Base-by-base conservation (phyloP, 805 yeast genomes). In the Kazachstania bromeliacearum region DNA sequence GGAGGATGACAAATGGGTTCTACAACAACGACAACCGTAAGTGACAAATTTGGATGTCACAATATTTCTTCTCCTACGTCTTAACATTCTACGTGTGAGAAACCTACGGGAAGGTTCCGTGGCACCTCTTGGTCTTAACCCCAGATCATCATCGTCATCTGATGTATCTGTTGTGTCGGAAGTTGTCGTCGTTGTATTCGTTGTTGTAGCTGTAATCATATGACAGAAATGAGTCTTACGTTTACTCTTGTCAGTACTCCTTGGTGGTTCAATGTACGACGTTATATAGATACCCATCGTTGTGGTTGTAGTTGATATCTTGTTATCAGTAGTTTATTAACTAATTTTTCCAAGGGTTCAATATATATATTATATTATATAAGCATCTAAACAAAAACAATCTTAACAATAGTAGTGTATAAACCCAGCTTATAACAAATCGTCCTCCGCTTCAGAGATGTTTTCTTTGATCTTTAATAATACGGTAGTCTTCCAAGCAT, bases 401-500 rank as follows among this genome's bases (percentile, higher is more conserved):
- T 28, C 17, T 28, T 9, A 25, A 7, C 8, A 6, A 33, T 33
- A 16, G 14, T 14, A 13, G 18, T 10, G 20, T 16, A 25, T 12
- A 17, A 16, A 33, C 32, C 9, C n/a, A 20, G 14, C n/a, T 35
- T 36, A 55, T 37, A 55, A 46, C 21, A 57, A 40, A 51, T 83
- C 88, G 34, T 81, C 92, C 39, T 81, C 94, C 33, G 77, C 80
- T 36, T 73, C 77, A 25, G 76, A 73, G 33, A 85, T 77, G 3
- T 71, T 62, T 45, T 72, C 79, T 64, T 92, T 92, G 50, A 92
- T 78, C 61, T 80, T 81, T 48, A 89, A 70, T 46, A 92, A 70
- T 34, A 92, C 65, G 20, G 82, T 76, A 9, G 95, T 84, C 66
- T 84, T 85, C 80, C 95, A 81, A 52, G 81, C 84, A 57, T 92